Percentiles rank a stretch among this genome's conserved stretches.
phyloP scores from a whole-genome alignment of 2,329 filamentous ascomycete species.

The Trichoderma simmonsii region DNA sequence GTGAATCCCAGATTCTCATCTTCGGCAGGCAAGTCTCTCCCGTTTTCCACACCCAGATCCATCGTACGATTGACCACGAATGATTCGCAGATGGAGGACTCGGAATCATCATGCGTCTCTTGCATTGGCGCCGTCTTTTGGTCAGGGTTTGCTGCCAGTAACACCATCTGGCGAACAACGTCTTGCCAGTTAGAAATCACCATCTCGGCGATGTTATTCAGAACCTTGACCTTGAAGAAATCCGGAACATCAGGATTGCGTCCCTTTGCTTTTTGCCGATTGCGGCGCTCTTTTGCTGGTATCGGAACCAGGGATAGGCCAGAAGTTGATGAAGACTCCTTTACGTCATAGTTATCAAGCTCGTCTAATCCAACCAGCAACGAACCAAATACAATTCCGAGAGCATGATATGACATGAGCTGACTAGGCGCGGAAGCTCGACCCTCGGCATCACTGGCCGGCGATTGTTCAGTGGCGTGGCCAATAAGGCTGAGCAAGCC shows the following conservation, averaged over 20 bases:
- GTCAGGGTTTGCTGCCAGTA: conserved; percentile 35
- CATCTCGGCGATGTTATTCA: conserved; percentile 62
- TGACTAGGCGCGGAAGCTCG: conserved; percentile 53
- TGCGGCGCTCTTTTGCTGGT: conserved; percentile 39
- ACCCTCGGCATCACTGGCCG: conserved; percentile 50
- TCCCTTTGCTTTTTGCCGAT: conserved; percentile 25
- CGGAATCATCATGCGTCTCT: conserved; percentile 25
- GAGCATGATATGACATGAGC: conserved; percentile 60
- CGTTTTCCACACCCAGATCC: conserved; percentile 12
- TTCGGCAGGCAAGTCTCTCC: conserved; percentile 25
- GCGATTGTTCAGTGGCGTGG: conserved; percentile 51
- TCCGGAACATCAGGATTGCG: conserved; percentile 26
- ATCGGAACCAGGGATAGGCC: conserved; percentile 44
- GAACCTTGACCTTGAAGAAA: conserved; percentile 54
- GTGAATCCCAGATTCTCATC: conserved; percentile 31
- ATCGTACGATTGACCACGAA: conserved; percentile 30
- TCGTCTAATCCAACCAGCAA: conserved; percentile 56
- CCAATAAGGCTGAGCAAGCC: conserved; percentile 62
- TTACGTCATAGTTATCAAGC: conserved; percentile 50
- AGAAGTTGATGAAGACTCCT: conserved; percentile 39
- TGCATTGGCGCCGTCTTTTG: conserved; percentile 23
- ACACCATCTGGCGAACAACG: conserved; percentile 58
- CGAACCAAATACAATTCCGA: conserved; percentile 65
- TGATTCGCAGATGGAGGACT: conserved; percentile 42
- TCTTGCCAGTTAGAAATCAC: conserved; percentile 64